Evolutionary conservation across 164 flowering plant genomes (phyloP), one percentile per base, ranked within the genome.

Genomic region (Saururus chinensis): DNA sequence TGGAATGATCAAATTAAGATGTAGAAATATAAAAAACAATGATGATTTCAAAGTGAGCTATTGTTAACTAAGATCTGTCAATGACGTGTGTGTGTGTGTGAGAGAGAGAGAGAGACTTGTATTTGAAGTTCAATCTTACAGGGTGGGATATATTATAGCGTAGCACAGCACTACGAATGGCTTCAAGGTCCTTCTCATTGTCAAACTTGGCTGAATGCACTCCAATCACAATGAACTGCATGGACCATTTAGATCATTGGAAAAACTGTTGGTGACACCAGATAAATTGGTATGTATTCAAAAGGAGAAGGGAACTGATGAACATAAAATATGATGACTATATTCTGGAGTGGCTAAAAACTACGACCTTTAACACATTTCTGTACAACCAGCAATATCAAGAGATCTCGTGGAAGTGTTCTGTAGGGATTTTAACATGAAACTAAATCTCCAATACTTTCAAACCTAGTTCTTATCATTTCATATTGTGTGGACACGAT

Each of bases 171-270:
- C 79, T 89, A 40, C 89, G 92, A 60, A 93, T 93, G 56, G 98
- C 98, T 72, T 86, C 95, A 48, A 84, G 76, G 78, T 93, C 97
- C 74, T 86, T 93, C 80, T 93, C 97, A 69, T 89, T 93, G 61
- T 93, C 97, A 71, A 93, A 93, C 71, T 93, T 93, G 25, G 98
- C 98, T 59, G 98, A 93, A 73, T 93, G 98, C 49, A 93, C 98
- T 57, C 98, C 98, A 63, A 93, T 81, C 66, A 93, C 97, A 53
- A 78, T 74, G 65, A 93, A 86, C 98, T 93, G 86, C 73, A 71
- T 10, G n/a, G n/a, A n/a, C n/a, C n/a, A n/a, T n/a, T n/a, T n/a
- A n/a, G n/a, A n/a, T n/a, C n/a, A n/a, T n/a, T n/a, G n/a, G n/a
- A n/a, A n/a, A n/a, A n/a, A n/a, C n/a, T n/a, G n/a, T n/a, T n/a